A percentile compares a stretch with the other conserved stretches of the same genome.
phyloP scores from a whole-genome alignment of 352 stramenopile genomes.

The Aphanomyces invadans region DNA sequence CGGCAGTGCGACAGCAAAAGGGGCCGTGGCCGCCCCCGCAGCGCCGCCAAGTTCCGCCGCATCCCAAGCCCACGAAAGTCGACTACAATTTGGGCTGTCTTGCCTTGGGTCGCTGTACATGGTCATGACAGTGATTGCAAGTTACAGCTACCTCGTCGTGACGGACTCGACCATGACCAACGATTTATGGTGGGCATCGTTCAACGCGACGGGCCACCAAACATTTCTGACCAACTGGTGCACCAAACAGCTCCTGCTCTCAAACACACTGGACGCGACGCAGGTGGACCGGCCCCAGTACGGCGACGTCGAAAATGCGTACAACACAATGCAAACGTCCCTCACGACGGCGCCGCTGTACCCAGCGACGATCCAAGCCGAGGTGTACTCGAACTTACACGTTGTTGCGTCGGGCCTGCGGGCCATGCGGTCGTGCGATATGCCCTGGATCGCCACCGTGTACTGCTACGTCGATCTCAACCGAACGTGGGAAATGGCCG shows the following conservation, averaged over 20 bases:
- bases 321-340: neutral
- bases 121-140: neutral
- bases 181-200: slow-evolving; percentile 15
- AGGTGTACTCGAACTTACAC: neutral
- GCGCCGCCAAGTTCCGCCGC: no score
- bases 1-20: no score
- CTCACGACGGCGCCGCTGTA: neutral
- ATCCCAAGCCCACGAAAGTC: no score
- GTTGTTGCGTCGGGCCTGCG: neutral
- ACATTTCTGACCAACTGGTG: slow-evolving; percentile 19
- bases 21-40: no score
- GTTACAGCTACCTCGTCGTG: slow-evolving; percentile 8
- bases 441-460: slow-evolving; percentile 16
- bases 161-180: slow-evolving; percentile 9
- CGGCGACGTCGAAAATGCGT: neutral
- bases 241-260: neutral
- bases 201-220: slow-evolving; percentile 6
- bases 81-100: neutral
- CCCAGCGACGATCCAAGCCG: neutral
- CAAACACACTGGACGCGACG: neutral
- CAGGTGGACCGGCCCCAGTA: neutral
- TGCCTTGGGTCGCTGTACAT: neutral
- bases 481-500: neutral
- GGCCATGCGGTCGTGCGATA: neutral
- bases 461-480: slow-evolving; percentile 15